Evolutionary conservation across 2,329 filamentous ascomycete genomes (phyloP).

Genomic region (Fusarium nelsonii): DNA sequence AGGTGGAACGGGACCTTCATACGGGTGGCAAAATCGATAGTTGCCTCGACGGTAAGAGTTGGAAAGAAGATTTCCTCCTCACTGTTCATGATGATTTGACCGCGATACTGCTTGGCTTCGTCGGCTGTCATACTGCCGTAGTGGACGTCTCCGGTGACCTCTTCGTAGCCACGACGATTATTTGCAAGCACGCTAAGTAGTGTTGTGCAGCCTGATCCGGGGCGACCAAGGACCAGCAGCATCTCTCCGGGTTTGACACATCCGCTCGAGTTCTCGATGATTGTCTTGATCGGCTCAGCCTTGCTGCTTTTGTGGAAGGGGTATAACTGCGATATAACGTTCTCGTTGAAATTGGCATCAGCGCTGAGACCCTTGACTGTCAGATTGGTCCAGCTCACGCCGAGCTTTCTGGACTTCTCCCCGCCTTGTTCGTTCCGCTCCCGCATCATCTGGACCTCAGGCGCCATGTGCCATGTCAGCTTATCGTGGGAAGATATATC

Average conservation of each 20-base stretch:
- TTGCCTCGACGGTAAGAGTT: constrained; percentile 77
- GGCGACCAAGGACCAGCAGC: constrained; percentile 76
- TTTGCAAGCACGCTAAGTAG: constrained; percentile 78
- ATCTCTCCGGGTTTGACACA: constrained; percentile 80
- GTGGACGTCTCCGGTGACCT: constrained; percentile 68
- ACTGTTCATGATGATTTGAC: constrained; percentile 77
- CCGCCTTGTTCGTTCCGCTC: no score
- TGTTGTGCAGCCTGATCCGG: constrained; percentile 77
- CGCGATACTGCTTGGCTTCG: constrained; percentile 63
- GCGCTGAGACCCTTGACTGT: no score
- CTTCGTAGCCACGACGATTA: constrained; percentile 68
- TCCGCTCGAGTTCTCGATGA: constrained; percentile 73
- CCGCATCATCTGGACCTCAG: no score
- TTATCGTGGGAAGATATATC: no score
- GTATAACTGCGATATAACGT: no score
- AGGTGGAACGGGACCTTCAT: constrained; percentile 67
- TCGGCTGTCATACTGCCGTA: constrained; percentile 65
- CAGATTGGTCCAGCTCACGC: no score
- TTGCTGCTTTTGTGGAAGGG: no score
- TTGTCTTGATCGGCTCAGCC: constrained; percentile 66
- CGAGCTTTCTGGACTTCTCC: no score
- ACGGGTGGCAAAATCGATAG: constrained; percentile 75
- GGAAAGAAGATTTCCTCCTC: constrained; percentile 76
- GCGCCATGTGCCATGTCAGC: no score
- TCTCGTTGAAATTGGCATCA: no score